phyloP scores from a whole-genome alignment of 768 basidiomycete species.

The Hericium rajendrae region DNA sequence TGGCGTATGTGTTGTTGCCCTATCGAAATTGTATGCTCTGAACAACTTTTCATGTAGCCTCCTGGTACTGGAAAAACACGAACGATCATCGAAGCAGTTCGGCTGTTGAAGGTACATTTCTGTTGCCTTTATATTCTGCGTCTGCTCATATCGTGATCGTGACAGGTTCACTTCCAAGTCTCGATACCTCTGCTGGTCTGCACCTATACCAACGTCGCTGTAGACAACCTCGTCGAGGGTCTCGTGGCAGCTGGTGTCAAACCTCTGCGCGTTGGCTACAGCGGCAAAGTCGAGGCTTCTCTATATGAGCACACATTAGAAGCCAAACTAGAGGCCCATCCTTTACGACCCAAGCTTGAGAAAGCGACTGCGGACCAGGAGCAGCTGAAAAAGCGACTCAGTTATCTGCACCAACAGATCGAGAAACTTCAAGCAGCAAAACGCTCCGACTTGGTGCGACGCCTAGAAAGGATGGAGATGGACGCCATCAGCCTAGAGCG shows the following conservation, averaged over 20 bases:
- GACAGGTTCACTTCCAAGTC: slow-evolving; percentile 67
- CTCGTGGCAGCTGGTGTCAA: slow-evolving; percentile 51
- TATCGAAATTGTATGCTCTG: not conserved
- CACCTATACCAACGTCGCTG: slow-evolving; percentile 89
- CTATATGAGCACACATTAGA: slow-evolving; percentile 55
- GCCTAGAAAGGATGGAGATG: slow-evolving; percentile 23
- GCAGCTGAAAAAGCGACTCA: slow-evolving; percentile 16
- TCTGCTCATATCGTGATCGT: slow-evolving; percentile 2
- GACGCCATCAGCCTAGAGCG: slow-evolving; percentile 20
- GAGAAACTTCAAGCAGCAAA: slow-evolving; percentile 2
- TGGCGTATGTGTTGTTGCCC: slow-evolving; percentile 46
- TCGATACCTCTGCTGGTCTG: slow-evolving; percentile 83
- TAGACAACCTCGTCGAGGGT: slow-evolving; percentile 82
- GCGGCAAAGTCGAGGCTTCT: slow-evolving; percentile 46
- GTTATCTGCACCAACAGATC: slow-evolving; percentile 21
- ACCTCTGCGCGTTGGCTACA: slow-evolving; percentile 68
- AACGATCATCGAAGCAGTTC: slow-evolving; percentile 80
- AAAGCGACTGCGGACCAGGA: slow-evolving; percentile 31
- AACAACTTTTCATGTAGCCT: slow-evolving; percentile 38
- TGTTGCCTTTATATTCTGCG: not conserved
- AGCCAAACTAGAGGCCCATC: slow-evolving; percentile 52
- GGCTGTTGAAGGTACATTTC: slow-evolving; percentile 56
- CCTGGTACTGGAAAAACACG: slow-evolving; percentile 92
- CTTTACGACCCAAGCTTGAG: slow-evolving; percentile 36
- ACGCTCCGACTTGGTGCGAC: slow-evolving; percentile 3